phyloP scores from a whole-genome alignment of 2,329 filamentous ascomycete species.

The Nemania diffusa region DNA sequence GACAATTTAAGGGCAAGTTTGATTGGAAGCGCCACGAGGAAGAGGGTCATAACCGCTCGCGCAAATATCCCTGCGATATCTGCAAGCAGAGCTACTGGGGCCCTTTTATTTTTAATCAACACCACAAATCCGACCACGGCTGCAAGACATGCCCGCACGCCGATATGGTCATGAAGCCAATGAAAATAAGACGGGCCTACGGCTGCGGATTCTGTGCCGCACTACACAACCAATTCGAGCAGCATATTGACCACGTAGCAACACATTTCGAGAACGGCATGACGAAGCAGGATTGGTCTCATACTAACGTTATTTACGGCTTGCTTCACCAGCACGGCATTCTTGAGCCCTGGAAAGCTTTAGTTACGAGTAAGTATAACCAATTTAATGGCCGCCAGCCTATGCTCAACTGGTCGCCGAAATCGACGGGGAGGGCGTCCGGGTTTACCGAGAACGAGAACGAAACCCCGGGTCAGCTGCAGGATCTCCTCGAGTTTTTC shows the following conservation, averaged over 20 bases:
- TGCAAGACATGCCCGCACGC: constrained; percentile 74
- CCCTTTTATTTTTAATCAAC: constrained; percentile 74
- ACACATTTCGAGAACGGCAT: constrained; percentile 71
- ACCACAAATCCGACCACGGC: constrained; percentile 72
- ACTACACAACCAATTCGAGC: constrained; percentile 70
- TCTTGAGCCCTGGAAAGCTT: constrained; percentile 68
- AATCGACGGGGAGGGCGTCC: constrained; percentile 65
- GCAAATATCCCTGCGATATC: constrained; percentile 74
- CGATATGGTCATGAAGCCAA: constrained; percentile 70
- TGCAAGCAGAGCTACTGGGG: constrained; percentile 76
- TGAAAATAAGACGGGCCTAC: constrained; percentile 73
- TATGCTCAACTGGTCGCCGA: constrained; percentile 69
- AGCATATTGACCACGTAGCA: constrained; percentile 74
- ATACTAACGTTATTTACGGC: constrained; percentile 74
- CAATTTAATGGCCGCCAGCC: constrained; percentile 62
- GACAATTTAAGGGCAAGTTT: constrained; percentile 75
- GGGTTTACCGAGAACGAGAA: constrained; percentile 71
- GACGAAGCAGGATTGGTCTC: constrained; percentile 74
- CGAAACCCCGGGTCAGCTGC: constrained; percentile 69
- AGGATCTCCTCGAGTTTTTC: constrained; percentile 74
- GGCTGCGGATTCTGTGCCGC: constrained; percentile 75
- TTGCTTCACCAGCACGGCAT: constrained; percentile 73
- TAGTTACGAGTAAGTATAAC: constrained; percentile 59
- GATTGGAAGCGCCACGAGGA: constrained; percentile 77
- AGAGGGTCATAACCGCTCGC: constrained; percentile 74